Conservation (phyloP, 192 early-diverging fungal genomes). For the Coemansia sp. region DNA sequence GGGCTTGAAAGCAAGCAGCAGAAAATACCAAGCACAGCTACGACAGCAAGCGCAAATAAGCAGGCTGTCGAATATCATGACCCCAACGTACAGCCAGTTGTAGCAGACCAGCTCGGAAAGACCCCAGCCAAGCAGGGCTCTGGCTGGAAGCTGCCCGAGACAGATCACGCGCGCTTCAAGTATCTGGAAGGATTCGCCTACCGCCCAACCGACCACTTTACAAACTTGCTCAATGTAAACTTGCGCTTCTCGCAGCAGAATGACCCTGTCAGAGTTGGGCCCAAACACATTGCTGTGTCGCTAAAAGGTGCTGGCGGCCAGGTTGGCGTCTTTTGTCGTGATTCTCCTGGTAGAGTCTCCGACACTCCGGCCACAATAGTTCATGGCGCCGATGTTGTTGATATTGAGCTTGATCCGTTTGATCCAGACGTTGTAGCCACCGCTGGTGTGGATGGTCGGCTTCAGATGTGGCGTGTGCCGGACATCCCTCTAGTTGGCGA, state of each 20-base stretch:
- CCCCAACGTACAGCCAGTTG: background rate
- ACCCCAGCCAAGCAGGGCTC: background rate
- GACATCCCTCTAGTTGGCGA: slow-evolving; percentile 23
- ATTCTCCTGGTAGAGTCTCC: slow-evolving; percentile 64
- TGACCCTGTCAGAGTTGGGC: slow-evolving; percentile 51
- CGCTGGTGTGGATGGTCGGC: slow-evolving; percentile 33
- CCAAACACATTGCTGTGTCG: slow-evolving; percentile 68
- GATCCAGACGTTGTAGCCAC: slow-evolving; percentile 48
- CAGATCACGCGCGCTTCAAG: slow-evolving; percentile 54
- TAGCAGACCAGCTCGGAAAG: background rate
- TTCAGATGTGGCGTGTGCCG: slow-evolving; percentile 50
- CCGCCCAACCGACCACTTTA: slow-evolving; percentile 65
- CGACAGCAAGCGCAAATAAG: too few relatives aligned
- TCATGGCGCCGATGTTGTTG: slow-evolving; percentile 59
- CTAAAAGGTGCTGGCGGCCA: slow-evolving; percentile 78
- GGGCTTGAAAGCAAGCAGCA: too few relatives aligned
- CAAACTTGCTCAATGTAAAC: slow-evolving; percentile 55
- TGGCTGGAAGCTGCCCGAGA: slow-evolving; percentile 7
- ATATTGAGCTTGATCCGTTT: slow-evolving; percentile 77
- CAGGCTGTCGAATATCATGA: too few relatives aligned
- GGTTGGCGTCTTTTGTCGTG: slow-evolving; percentile 65
- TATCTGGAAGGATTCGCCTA: slow-evolving; percentile 62
- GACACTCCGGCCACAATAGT: slow-evolving; percentile 30
- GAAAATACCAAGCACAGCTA: too few relatives aligned
- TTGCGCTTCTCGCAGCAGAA: slow-evolving; percentile 39